Percentiles rank a stretch among this genome's conserved stretches.
phyloP scores from a whole-genome alignment of 176 grass and related monocot species.

The Avena insularis region DNA sequence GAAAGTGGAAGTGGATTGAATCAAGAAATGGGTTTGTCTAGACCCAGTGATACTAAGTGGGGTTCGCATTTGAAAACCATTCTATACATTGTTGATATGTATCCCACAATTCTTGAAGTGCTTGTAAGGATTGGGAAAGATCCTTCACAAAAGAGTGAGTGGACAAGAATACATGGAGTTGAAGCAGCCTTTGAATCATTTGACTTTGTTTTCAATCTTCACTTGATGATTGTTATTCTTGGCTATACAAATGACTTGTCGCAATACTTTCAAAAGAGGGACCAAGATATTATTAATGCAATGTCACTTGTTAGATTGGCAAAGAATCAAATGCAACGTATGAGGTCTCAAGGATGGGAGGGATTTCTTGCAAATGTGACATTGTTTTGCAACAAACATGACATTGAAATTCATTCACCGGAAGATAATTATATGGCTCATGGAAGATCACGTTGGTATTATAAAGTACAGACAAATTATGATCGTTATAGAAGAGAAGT shows the following conservation, averaged over 20 bases:
- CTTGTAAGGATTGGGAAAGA: not conserved
- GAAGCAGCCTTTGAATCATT: too few relatives aligned
- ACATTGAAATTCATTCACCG: too few relatives aligned
- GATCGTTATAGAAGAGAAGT: not conserved
- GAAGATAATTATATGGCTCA: too few relatives aligned
- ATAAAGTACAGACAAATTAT: not conserved
- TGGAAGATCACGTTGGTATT: too few relatives aligned
- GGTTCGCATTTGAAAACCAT: not conserved
- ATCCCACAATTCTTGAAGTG: not conserved
- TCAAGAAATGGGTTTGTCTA: not conserved
- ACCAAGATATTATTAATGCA: not conserved
- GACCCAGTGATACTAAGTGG: not conserved
- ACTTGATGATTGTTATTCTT: not conserved
- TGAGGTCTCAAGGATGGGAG: not conserved
- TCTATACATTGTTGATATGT: not conserved
- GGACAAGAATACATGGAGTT: too few relatives aligned
- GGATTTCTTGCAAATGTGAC: not conserved
- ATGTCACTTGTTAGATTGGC: not conserved
- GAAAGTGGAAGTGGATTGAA: not conserved
- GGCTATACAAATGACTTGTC: not conserved
- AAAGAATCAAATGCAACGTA: not conserved
- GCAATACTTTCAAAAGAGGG: not conserved
- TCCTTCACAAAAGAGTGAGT: not conserved
- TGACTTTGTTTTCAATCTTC: not conserved
- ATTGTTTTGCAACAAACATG: too few relatives aligned